Conservation (phyloP, 1,284 basidiomycete species). For the Bjerkandera adusta region DNA sequence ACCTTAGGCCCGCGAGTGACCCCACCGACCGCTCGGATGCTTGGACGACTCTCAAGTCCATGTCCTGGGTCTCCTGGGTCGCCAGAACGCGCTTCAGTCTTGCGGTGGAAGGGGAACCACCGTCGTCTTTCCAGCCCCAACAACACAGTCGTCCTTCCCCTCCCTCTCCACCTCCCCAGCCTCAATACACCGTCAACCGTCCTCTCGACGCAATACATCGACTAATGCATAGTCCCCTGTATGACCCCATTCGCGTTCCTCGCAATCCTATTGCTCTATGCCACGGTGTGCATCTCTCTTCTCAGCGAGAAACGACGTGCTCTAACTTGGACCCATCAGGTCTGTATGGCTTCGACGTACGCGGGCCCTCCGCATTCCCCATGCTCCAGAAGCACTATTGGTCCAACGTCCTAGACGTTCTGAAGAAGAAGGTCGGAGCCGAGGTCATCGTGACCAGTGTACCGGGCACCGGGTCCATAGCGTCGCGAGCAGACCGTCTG, state of each 20-base stretch:
- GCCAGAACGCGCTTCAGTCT: conserved; percentile 7
- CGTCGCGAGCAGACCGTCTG: conserved; percentile 79
- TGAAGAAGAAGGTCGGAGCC: conserved; percentile 83
- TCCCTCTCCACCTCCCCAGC: conserved; percentile 16
- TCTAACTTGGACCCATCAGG: conserved; percentile 44
- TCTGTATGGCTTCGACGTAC: conserved; percentile 92
- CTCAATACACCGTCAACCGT: conserved; percentile 32
- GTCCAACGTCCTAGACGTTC: conserved; percentile 83
- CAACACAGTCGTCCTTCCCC: background rate
- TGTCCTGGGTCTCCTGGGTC: conserved; percentile 15
- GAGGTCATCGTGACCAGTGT: conserved; percentile 96
- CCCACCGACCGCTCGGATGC: conserved; percentile 7
- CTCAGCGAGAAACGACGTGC: conserved; percentile 1
- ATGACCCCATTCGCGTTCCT: conserved; percentile 75
- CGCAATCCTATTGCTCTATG: conserved; percentile 92
- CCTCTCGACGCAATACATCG: conserved; percentile 54
- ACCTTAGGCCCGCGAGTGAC: conserved; percentile 34
- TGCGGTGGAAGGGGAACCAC: conserved; percentile 6
- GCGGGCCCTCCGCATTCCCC: conserved; percentile 75
- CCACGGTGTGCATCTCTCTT: conserved; percentile 73
- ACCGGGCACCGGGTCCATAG: conserved; percentile 93
- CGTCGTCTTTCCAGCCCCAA: conserved; percentile 1
- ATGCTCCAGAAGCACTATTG: conserved; percentile 92
- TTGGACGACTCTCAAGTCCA: conserved; percentile 16
- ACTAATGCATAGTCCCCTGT: conserved; percentile 74